Evolutionary conservation across 2,329 filamentous ascomycete genomes (phyloP).

Genomic region (Colletotrichum cordylinicola): DNA sequence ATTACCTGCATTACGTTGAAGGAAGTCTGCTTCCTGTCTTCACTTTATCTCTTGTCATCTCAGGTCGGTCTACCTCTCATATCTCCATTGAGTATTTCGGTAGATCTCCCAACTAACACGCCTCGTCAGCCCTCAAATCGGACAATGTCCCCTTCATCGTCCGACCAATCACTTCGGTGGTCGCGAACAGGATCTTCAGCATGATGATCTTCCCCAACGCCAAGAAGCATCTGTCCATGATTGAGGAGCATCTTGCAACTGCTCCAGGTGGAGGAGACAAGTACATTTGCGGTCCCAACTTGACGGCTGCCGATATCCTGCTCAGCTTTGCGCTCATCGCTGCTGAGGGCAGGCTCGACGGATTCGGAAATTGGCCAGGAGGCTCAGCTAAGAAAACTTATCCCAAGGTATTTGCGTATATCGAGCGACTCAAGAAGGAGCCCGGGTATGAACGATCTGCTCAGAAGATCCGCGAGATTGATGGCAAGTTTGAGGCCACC

Average conservation of each 20-base stretch:
- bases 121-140: conserved; percentile 45
- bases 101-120: background rate
- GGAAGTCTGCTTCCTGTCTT: conserved; percentile 81
- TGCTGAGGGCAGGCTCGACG: conserved; percentile 42
- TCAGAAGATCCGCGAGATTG: conserved; percentile 55
- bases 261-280: conserved; percentile 42
- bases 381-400: conserved; percentile 43
- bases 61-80: conserved; percentile 39
- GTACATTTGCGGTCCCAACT: conserved; percentile 54
- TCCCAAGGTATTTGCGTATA: conserved; percentile 54
- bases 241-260: conserved; percentile 54
- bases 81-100: background rate
- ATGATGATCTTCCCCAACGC: conserved; percentile 53
- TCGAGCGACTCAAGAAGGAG: conserved; percentile 48
- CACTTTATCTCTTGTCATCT: conserved; percentile 67
- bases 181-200: conserved; percentile 48
- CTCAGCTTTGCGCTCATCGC: conserved; percentile 59
- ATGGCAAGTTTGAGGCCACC: conserved; percentile 39
- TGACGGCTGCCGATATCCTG: conserved; percentile 60
- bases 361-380: conserved; percentile 46
- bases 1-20: conserved; percentile 85
- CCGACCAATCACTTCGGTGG: conserved; percentile 53
- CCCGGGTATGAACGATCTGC: conserved; percentile 54
- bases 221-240: conserved; percentile 51
- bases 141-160: conserved; percentile 56